Conservation (phyloP, 2,329 filamentous ascomycete species). For the Malbranchea zuffiana region DNA sequence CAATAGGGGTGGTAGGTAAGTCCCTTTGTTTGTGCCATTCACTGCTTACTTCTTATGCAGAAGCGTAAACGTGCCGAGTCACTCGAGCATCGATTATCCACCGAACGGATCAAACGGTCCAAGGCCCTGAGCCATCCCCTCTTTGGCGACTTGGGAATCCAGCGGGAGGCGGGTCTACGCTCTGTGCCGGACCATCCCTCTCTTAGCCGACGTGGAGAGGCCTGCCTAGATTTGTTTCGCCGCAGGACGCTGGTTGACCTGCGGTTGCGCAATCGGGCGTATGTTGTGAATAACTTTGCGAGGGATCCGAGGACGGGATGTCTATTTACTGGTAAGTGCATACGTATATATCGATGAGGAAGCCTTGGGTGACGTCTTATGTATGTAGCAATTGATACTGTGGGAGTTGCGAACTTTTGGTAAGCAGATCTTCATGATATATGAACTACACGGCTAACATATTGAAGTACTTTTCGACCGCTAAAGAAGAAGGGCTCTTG, state of each 20-base stretch:
- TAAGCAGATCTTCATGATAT: too few species aligned
- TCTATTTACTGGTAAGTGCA: conserved; percentile 26
- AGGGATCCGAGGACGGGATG: conserved; percentile 27
- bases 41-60: conserved; percentile 13
- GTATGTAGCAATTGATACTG: too few species aligned
- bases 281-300: conserved; percentile 24
- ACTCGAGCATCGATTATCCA: conserved; percentile 20
- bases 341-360: too few species aligned
- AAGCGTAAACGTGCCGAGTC: conserved; percentile 21
- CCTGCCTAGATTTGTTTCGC: conserved; percentile 26
- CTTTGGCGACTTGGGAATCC: conserved; percentile 12
- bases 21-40: neutral
- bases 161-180: conserved; percentile 23
- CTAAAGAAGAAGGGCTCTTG: conserved; percentile 5
- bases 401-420: too few species aligned
- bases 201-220: conserved; percentile 21
- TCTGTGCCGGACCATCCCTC: conserved; percentile 15
- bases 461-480: conserved; percentile 8
- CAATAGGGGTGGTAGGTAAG: conserved; percentile 9
- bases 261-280: conserved; percentile 16
- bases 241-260: conserved; percentile 24
- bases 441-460: too few species aligned
- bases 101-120: conserved; percentile 27
- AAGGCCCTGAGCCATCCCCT: conserved; percentile 23
- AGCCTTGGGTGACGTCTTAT: too few species aligned